Percentiles rank a stretch among this genome's conserved stretches.
phyloP scores from a whole-genome alignment of 192 early-diverging fungal genomes.

The Coemansia sp. region DNA sequence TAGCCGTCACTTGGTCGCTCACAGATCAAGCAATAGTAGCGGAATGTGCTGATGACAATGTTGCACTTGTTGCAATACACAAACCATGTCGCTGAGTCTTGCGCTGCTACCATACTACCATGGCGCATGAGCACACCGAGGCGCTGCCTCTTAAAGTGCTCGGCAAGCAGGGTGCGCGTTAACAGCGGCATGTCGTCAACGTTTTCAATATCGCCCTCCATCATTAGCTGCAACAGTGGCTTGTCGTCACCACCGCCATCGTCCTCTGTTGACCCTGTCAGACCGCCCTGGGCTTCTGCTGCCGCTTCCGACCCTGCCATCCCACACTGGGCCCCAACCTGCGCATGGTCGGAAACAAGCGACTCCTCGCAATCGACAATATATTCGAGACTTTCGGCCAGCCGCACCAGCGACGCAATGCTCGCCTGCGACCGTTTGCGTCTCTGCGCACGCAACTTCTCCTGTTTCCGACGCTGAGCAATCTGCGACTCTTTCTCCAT shows the following conservation, averaged over 20 bases:
- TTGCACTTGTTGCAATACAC: conserved; percentile 79
- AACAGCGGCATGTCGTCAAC: conserved; percentile 36
- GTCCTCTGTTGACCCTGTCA: not conserved
- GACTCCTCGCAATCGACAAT: conserved; percentile 24
- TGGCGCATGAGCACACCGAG: conserved; percentile 7
- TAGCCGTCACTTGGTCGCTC: conserved; percentile 66
- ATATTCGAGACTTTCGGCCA: conserved; percentile 51
- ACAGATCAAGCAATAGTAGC: conserved; percentile 84
- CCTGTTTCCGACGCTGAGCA: conserved; percentile 27
- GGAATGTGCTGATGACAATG: conserved; percentile 74
- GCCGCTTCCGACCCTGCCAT: not conserved
- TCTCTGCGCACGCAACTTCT: conserved; percentile 24
- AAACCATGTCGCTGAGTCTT: conserved; percentile 58
- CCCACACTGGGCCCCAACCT: not conserved
- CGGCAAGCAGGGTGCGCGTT: conserved; percentile 25
- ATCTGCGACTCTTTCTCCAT: conserved; percentile 26
- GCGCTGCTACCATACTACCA: not conserved
- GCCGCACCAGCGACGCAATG: conserved; percentile 29
- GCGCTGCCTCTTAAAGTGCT: conserved; percentile 12
- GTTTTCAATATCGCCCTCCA: conserved; percentile 12
- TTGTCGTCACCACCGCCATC: conserved; percentile 18
- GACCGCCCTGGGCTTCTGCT: not conserved
- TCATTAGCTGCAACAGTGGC: conserved; percentile 41
- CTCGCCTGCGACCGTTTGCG: conserved; percentile 20
- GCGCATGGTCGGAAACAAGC: not conserved